Evolutionary conservation across 2,329 filamentous ascomycete genomes (phyloP).

Genomic region (Fusarium drepaniforme): DNA sequence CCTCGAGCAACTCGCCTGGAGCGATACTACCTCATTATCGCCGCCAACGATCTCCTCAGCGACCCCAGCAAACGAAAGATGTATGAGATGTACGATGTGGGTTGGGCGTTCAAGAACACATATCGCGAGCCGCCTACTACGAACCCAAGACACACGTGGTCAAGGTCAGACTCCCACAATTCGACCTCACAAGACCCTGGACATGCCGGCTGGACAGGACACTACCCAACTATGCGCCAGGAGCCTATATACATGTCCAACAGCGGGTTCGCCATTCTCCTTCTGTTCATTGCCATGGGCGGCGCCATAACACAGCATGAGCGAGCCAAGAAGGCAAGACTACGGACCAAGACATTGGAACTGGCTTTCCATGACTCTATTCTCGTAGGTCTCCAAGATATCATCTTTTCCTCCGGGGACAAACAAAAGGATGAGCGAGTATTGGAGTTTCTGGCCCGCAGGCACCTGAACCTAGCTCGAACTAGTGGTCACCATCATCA

Average conservation of each 20-base stretch:
- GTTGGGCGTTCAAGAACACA: background rate
- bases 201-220: background rate
- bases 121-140: too few species aligned
- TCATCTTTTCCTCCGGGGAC: background rate
- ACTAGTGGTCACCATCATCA: background rate
- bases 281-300: background rate
- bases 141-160: background rate
- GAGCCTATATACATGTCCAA: constrained; percentile 5
- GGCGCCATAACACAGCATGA: background rate
- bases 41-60: constrained; percentile 2
- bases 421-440: background rate
- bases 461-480: background rate
- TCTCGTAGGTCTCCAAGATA: background rate
- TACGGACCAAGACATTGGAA: background rate
- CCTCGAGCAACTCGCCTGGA: background rate
- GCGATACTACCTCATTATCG: background rate
- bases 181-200: background rate
- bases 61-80: background rate
- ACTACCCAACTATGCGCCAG: background rate
- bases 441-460: background rate
- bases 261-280: background rate
- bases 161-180: background rate
- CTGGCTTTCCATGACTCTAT: background rate
- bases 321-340: background rate
- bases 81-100: background rate